A percentile compares a stretch with the other conserved stretches of the same genome.
Evolutionary conservation across 495 filamentous ascomycete genomes (phyloP).

Genomic region (Podospora australis): DNA sequence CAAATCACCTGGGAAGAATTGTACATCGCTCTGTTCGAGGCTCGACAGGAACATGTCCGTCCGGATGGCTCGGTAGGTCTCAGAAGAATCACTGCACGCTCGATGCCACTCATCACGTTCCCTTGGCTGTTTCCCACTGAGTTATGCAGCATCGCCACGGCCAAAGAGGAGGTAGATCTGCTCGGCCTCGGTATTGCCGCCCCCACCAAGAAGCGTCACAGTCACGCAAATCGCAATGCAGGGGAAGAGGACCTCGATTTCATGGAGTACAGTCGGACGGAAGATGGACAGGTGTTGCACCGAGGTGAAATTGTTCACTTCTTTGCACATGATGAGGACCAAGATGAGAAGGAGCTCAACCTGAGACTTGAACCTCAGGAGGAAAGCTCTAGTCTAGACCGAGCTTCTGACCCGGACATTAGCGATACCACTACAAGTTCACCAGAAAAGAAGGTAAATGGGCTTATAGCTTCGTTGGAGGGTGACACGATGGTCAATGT

Average conservation of each 20-base stretch:
- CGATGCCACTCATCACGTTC: constrained; percentile 82
- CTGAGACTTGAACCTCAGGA: not conserved
- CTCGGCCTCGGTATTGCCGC: not conserved
- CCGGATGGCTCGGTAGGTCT: constrained; percentile 29
- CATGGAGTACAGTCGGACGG: constrained; percentile 18
- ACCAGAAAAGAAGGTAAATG: no score
- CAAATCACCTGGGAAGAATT: constrained; percentile 69
- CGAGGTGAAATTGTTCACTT: constrained; percentile 28
- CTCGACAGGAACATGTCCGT: constrained; percentile 30
- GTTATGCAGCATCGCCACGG: constrained; percentile 62
- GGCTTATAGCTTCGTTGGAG: no score
- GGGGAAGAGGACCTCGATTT: constrained; percentile 4
- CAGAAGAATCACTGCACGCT: constrained; percentile 33
- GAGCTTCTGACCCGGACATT: no score
- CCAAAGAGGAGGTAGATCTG: constrained; percentile 4
- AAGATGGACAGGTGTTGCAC: constrained; percentile 24
- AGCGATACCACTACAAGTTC: no score
- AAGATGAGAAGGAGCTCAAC: constrained; percentile 6
- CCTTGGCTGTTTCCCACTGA: constrained; percentile 80
- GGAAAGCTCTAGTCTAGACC: no score
- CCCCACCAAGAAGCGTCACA: not conserved
- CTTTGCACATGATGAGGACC: constrained; percentile 24
- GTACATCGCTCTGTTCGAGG: constrained; percentile 43
- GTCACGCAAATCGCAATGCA: not conserved
- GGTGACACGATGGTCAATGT: no score